Evolutionary conservation across 2,329 filamentous ascomycete genomes (phyloP), one percentile per base, ranked within the genome.

Genomic region (Cordyceps cicadae): DNA sequence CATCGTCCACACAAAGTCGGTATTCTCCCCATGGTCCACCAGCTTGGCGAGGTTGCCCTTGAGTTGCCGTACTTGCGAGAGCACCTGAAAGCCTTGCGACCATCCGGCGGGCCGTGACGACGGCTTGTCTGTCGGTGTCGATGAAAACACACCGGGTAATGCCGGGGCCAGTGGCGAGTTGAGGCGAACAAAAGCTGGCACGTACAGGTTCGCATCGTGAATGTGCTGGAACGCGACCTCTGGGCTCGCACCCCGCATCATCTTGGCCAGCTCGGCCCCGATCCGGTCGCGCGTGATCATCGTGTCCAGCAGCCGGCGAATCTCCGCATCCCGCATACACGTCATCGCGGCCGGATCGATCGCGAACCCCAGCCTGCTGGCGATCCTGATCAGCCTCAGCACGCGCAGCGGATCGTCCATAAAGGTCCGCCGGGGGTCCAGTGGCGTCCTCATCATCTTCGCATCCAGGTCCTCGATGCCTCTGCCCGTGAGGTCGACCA

Each of bases 331-430:
- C 8, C 14, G 43, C 61, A 65, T 66, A 11, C 41, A 61, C 0
- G 12, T 14, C 24, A 53, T 17, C 1, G 61, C 41, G 4, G 43
- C 29, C 1, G 62, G 32, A 19, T 63, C 61, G 4, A 66, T 61
- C 5, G 55, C 29, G 15, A 63, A 66, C 19, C 56, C 51, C 7
- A 66, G 63, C 43, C 56, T 63, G 12, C 62, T 61, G 19, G 26
- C 59, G 19, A 66, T 49, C 1, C 63, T 41, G 5, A 65, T 63
- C 6, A 65, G 46, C 7, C 64, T 58, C 9, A 65, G 57, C 7
- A 64, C 63, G 8, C 63, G 48, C 32, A 66, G n/a, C 4, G 64
- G 64, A 43, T 66, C 63, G 46, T 66, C 64, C 62, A 64, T 63
- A 6, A 66, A 62, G 0, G 63, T 66, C 45, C 63, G 60, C 9